phyloP scores from a whole-genome alignment of 306 rosid species.

The Prunus fruticosa region DNA sequence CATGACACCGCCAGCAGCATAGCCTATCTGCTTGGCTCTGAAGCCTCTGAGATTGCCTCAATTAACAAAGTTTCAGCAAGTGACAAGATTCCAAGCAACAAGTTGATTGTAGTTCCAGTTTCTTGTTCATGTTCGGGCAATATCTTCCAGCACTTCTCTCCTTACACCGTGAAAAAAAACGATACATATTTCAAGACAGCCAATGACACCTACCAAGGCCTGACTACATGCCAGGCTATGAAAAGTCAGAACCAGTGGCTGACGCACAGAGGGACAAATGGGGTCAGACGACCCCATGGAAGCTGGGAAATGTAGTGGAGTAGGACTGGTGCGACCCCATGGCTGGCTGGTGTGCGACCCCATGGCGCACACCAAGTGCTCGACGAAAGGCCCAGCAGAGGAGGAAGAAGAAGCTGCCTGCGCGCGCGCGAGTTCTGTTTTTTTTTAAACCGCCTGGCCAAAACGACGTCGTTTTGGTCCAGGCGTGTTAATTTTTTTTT shows the following conservation, averaged over 20 bases:
- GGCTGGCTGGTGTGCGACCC: too few species aligned
- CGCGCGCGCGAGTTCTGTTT: too few species aligned
- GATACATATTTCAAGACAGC: conserved; percentile 35
- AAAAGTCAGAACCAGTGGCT: conserved; percentile 50
- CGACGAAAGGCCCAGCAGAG: too few species aligned
- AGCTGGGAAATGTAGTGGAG: too few species aligned
- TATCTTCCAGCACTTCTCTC: conserved; percentile 43
- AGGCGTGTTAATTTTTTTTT: too few species aligned
- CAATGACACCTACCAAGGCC: conserved; percentile 37
- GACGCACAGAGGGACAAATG: too few species aligned
- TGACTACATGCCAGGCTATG: conserved; percentile 53
- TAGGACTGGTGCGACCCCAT: too few species aligned
- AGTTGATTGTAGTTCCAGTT: conserved; percentile 39
- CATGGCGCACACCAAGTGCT: too few species aligned
- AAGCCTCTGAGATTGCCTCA: conserved; percentile 43
- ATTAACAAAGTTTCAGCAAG: conserved; percentile 29
- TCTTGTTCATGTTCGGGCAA: conserved; percentile 50
- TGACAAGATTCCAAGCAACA: conserved; percentile 31
- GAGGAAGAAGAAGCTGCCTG: too few species aligned
- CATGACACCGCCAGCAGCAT: conserved; percentile 37
- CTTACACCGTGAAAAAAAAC: conserved; percentile 13
- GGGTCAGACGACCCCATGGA: too few species aligned
- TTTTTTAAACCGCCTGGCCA: too few species aligned
- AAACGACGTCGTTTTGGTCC: too few species aligned
- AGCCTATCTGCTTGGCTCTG: conserved; percentile 46